These are phyloP conservation scores for Porcisia deanei DNA, from an alignment of 208 protist genomes.

Conservation along the genomic window DNA sequence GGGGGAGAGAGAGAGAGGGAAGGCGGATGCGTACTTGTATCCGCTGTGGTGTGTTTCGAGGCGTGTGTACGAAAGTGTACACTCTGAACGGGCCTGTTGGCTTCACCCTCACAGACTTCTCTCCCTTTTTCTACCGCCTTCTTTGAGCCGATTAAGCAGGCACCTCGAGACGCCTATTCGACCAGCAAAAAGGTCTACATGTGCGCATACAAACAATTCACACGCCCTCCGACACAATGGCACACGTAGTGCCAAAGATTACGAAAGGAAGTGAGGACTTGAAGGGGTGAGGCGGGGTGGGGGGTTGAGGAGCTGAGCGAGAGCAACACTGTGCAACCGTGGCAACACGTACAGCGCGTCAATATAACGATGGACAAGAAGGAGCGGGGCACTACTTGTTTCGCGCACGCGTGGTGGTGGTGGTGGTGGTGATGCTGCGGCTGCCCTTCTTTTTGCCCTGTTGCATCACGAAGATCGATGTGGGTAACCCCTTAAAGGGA, in stretches of 20 bases:
- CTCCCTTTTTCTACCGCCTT: too few species aligned
- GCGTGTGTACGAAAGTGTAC: background rate
- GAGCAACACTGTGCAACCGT: background rate
- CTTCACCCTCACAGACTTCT: background rate
- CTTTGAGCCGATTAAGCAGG: background rate
- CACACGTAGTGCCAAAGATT: background rate
- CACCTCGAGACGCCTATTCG: background rate
- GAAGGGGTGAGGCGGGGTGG: background rate
- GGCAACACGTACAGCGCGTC: background rate
- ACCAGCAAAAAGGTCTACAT: background rate
- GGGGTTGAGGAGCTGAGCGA: background rate
- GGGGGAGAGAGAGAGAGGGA: too few species aligned
- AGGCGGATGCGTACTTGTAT: background rate
- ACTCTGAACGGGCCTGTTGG: background rate
- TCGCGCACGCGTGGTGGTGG: background rate
- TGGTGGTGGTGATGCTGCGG: background rate
- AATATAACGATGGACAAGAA: background rate
- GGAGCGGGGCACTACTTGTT: background rate
- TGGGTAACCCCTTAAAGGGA: too few species aligned
- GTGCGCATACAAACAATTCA: background rate
- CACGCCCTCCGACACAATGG: background rate
- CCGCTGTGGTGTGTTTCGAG: background rate
- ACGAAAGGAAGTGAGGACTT: background rate
- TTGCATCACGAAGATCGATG: background rate
- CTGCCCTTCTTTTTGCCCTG: background rate